Conservation (phyloP, 2,329 filamentous ascomycete genomes). For the Exophiala mesophila region DNA sequence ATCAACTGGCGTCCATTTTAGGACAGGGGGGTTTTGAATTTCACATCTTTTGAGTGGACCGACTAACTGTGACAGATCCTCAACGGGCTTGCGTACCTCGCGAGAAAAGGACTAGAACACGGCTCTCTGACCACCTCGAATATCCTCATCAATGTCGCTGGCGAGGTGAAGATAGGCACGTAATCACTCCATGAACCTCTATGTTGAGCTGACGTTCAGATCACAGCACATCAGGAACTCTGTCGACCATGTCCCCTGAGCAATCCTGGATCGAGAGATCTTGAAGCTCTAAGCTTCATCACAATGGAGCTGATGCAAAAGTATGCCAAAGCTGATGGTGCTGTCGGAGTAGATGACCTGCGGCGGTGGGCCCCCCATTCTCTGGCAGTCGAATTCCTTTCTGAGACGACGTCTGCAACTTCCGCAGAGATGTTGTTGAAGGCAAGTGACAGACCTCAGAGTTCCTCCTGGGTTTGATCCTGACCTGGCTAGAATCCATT, state of each 20-base stretch:
- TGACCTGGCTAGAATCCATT: too few relatives aligned
- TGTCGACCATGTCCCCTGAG: slow-evolving; percentile 2
- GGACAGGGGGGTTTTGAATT: slow-evolving; percentile 18
- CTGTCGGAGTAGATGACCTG: slow-evolving; percentile 31
- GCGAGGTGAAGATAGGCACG: slow-evolving; percentile 29
- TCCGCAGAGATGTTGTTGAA: too few relatives aligned
- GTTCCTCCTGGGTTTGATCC: too few relatives aligned
- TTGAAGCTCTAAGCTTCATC: slow-evolving; percentile 27
- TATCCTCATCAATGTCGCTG: slow-evolving; percentile 28
- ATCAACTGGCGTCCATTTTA: slow-evolving; percentile 23
- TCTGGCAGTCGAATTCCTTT: slow-evolving; percentile 1
- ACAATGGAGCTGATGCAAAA: slow-evolving; percentile 32
- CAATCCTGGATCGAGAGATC: slow-evolving; percentile 7
- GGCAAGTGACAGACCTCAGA: too few relatives aligned
- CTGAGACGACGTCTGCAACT: too few relatives aligned
- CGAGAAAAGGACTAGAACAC: slow-evolving; percentile 22
- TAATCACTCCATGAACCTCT: slow-evolving; percentile 11
- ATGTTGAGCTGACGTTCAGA: slow-evolving; percentile 9
- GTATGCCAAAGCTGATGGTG: slow-evolving; percentile 31
- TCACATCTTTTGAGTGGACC: slow-evolving; percentile 4
- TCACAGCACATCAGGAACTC: slow-evolving; percentile 10
- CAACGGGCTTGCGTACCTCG: slow-evolving; percentile 24
- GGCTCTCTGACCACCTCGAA: slow-evolving; percentile 27
- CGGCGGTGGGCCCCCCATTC: slow-evolving; percentile 25
- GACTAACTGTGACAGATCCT: slow-evolving; percentile 23